Conservation (phyloP, 495 filamentous ascomycete genomes). For the Glonium stellatum region DNA sequence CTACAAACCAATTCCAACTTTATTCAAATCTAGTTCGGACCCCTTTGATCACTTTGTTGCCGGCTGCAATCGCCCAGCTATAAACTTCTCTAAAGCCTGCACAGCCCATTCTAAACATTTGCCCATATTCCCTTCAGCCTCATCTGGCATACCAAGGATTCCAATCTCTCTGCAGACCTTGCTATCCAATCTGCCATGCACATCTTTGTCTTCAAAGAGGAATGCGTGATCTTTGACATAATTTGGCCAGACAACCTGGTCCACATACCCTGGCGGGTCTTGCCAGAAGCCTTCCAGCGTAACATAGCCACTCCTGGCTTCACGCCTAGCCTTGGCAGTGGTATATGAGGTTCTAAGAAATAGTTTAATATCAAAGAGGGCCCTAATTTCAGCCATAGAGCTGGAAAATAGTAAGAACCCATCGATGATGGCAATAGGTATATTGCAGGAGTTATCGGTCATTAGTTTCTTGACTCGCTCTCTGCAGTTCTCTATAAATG, state of each 20-base stretch:
- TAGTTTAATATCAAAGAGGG: constrained; percentile 62
- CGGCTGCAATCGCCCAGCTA: neutral
- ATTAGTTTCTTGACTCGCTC: constrained; percentile 11
- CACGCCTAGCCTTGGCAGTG: constrained; percentile 58
- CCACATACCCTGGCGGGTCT: constrained; percentile 90
- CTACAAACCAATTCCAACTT: neutral
- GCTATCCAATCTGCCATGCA: constrained; percentile 46
- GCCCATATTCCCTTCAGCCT: constrained; percentile 29
- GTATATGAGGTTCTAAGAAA: constrained; percentile 60
- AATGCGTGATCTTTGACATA: constrained; percentile 73
- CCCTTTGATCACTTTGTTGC: neutral
- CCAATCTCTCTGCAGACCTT: constrained; percentile 39
- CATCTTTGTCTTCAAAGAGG: constrained; percentile 62
- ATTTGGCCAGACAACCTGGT: constrained; percentile 90
- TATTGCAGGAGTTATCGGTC: constrained; percentile 14
- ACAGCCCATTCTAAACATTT: constrained; percentile 32
- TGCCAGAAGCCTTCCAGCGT: constrained; percentile 85
- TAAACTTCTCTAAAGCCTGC: constrained; percentile 17
- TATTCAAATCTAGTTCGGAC: neutral
- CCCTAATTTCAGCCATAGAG: constrained; percentile 40
- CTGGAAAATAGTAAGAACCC: constrained; percentile 72
- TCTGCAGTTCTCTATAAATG: constrained; percentile 39
- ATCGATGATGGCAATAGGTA: constrained; percentile 56
- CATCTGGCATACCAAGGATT: constrained; percentile 38
- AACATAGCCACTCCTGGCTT: constrained; percentile 74